A percentile compares a stretch with the other conserved stretches of the same genome.
These are phyloP conservation scores for Tolypocladium capitatum DNA, from an alignment of 2,329 filamentous ascomycete species.

Conservation along the genomic window DNA sequence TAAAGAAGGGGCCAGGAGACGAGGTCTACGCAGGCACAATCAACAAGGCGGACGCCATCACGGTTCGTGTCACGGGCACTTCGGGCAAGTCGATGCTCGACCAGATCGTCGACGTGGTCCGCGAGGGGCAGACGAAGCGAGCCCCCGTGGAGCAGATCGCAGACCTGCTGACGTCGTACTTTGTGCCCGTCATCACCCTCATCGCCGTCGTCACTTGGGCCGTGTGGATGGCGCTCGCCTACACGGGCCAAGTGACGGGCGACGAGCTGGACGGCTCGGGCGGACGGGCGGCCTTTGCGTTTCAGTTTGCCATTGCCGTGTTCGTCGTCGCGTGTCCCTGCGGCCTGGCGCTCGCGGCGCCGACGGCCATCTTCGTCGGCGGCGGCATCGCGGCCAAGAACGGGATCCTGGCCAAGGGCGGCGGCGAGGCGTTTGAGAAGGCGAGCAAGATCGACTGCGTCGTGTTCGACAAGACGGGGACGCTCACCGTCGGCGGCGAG, in stretches of 20 bases:
- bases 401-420: slow-evolving; percentile 72
- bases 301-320: slow-evolving; percentile 74
- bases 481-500: slow-evolving; percentile 60
- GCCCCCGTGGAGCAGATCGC: slow-evolving; percentile 66
- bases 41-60: slow-evolving; percentile 53
- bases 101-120: slow-evolving; percentile 63
- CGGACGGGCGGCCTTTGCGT: slow-evolving; percentile 60
- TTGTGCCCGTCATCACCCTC: slow-evolving; percentile 59
- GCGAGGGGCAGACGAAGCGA: slow-evolving; percentile 63
- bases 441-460: slow-evolving; percentile 66
- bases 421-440: slow-evolving; percentile 76
- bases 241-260: slow-evolving; percentile 40
- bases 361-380: slow-evolving; percentile 74
- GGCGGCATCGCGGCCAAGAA: slow-evolving; percentile 66
- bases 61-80: slow-evolving; percentile 49
- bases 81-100: slow-evolving; percentile 65
- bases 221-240: slow-evolving; percentile 54
- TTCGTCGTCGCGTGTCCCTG: slow-evolving; percentile 83
- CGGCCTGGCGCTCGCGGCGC: slow-evolving; percentile 71
- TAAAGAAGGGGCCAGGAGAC: slow-evolving; percentile 51
- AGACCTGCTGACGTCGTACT: slow-evolving; percentile 60
- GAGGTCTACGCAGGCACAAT: slow-evolving; percentile 60
- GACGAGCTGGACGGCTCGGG: slow-evolving; percentile 44
- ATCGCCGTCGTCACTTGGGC: slow-evolving; percentile 60
- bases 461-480: slow-evolving; percentile 84